A percentile compares a stretch with the other conserved stretches of the same genome.
Evolutionary conservation across 352 stramenopile genomes (phyloP).

Genomic region (Pythium rishiriense): DNA sequence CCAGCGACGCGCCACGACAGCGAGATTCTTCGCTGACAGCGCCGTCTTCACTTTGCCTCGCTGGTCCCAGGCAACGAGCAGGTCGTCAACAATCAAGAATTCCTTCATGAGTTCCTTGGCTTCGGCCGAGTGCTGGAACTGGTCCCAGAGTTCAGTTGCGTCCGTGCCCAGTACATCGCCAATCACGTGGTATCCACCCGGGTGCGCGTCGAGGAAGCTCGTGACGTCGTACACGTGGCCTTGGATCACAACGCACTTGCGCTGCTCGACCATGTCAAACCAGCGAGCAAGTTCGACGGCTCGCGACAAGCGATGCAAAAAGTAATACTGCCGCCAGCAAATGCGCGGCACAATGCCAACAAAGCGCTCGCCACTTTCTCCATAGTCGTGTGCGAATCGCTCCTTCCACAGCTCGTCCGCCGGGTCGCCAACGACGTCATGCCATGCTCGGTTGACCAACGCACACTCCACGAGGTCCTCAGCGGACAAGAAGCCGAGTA

Average conservation of each 20-base stretch:
- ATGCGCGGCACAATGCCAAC: constrained; percentile 47
- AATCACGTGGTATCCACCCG: constrained; percentile 70
- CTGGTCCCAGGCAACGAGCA: constrained; percentile 26
- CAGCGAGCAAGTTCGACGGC: constrained; percentile 63
- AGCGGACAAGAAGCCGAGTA: constrained; percentile 53
- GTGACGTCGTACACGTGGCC: constrained; percentile 69
- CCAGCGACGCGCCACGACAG: constrained; percentile 40
- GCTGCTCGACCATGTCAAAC: constrained; percentile 36
- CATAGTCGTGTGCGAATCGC: constrained; percentile 59
- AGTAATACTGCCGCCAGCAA: constrained; percentile 73
- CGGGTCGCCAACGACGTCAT: constrained; percentile 31
- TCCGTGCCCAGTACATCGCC: constrained; percentile 69
- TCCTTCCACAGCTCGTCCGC: constrained; percentile 48
- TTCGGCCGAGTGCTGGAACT: constrained; percentile 67
- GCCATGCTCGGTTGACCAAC: constrained; percentile 46
- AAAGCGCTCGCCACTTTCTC: constrained; percentile 52
- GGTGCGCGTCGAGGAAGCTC: constrained; percentile 64
- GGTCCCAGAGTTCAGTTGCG: constrained; percentile 65
- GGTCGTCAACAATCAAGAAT: constrained; percentile 50
- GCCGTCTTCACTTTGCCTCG: neutral
- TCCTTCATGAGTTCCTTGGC: constrained; percentile 66
- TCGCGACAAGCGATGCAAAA: constrained; percentile 62
- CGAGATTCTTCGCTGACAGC: constrained; percentile 19
- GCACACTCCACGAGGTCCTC: constrained; percentile 47
- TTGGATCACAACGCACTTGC: constrained; percentile 65